These are phyloP conservation scores for Chrysanthemum seticuspe DNA, from an alignment of 129 eudicot genomes.

Conservation along the genomic window DNA sequence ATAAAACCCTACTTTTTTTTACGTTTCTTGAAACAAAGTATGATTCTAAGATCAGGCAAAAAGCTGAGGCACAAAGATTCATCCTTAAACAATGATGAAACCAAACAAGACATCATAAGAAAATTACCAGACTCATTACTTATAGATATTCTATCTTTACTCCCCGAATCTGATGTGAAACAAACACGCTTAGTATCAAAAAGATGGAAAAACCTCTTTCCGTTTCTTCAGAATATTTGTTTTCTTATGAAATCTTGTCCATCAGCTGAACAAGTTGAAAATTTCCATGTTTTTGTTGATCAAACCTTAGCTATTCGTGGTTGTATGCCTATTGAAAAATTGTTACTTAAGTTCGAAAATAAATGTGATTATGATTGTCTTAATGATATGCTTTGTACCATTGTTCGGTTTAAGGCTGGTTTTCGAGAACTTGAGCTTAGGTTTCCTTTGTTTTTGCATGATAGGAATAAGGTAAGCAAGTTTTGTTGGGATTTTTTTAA, in stretches of 20 bases:
- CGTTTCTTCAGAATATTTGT: background rate
- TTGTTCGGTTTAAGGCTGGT: slow-evolving; percentile 12
- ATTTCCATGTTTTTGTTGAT: slow-evolving; percentile 26
- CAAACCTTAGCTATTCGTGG: slow-evolving; percentile 14
- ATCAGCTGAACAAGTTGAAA: background rate
- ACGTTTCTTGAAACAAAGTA: no score
- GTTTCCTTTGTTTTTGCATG: slow-evolving; percentile 1
- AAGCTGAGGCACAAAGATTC: background rate
- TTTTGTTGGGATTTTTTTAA: slow-evolving; percentile 27
- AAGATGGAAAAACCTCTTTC: background rate
- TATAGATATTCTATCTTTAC: background rate
- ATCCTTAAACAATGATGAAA: background rate
- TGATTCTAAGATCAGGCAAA: no score
- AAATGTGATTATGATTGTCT: slow-evolving; percentile 22
- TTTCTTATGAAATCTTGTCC: background rate
- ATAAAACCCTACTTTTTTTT: no score
- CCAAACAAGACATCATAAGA: background rate
- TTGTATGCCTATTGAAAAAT: slow-evolving; percentile 3
- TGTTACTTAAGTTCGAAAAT: slow-evolving; percentile 15
- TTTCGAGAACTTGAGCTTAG: slow-evolving; percentile 16
- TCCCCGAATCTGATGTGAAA: background rate
- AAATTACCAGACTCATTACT: background rate
- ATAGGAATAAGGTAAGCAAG: background rate
- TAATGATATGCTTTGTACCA: background rate
- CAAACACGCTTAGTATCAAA: background rate